phyloP scores from a whole-genome alignment of 192 early-diverging fungal genomes.

The Oehlia diaphana region DNA sequence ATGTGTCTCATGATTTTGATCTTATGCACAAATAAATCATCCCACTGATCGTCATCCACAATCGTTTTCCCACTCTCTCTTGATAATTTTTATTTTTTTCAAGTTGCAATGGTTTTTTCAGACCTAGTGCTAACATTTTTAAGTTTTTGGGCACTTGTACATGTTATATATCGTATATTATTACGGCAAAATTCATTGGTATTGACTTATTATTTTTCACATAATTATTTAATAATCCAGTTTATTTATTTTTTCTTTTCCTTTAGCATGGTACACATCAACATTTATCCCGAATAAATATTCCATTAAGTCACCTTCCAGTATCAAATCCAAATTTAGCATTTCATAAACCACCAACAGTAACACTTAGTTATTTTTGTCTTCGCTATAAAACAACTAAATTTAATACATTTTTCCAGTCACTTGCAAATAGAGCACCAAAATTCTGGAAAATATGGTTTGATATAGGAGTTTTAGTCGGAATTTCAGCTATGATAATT shows the following conservation, averaged over 20 bases:
- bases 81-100: too few relatives aligned
- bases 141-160: background rate
- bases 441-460: slow-evolving; percentile 64
- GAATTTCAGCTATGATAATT: slow-evolving; percentile 44
- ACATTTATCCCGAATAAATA: background rate
- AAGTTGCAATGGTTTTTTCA: background rate
- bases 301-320: background rate
- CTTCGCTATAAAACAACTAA: slow-evolving; percentile 50
- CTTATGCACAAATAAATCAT: too few relatives aligned
- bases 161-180: background rate
- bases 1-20: too few relatives aligned
- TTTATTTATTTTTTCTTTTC: background rate
- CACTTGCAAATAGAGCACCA: slow-evolving; percentile 38
- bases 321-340: background rate
- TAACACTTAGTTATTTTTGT: slow-evolving; percentile 36
- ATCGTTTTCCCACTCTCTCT: too few relatives aligned
- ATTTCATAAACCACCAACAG: background rate
- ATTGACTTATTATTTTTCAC: background rate
- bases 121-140: background rate
- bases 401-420: slow-evolving; percentile 46
- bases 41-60: too few relatives aligned
- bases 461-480: slow-evolving; percentile 49
- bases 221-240: background rate
- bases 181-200: background rate
- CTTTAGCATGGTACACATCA: background rate